Conservation (phyloP, 768 basidiomycete genomes). For the Agrocybe pediades region DNA sequence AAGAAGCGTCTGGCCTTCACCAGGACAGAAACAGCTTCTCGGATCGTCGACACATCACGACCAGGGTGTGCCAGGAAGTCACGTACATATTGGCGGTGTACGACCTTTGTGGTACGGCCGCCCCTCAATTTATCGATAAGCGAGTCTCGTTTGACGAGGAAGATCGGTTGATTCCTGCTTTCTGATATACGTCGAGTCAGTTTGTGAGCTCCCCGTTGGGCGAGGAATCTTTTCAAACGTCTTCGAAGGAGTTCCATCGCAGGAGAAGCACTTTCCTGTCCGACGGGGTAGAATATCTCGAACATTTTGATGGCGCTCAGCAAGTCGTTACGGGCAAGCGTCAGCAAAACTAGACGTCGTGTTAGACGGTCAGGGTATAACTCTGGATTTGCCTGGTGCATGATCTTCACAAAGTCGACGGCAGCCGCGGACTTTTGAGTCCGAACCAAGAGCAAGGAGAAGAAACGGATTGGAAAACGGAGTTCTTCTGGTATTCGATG, state of each 20-base stretch:
- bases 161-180: background rate
- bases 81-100: conserved; percentile 20
- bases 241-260: conserved; percentile 30
- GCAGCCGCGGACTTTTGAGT: conserved; percentile 37
- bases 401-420: conserved; percentile 39
- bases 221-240: conserved; percentile 30
- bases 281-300: conserved; percentile 17
- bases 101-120: conserved; percentile 13
- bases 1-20: conserved; percentile 41
- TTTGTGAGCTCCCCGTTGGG: conserved; percentile 30
- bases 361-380: conserved; percentile 45
- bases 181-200: background rate
- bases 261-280: conserved; percentile 11
- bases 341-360: conserved; percentile 35
- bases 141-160: conserved; percentile 19
- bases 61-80: conserved; percentile 25
- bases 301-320: conserved; percentile 33
- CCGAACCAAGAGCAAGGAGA: conserved; percentile 40
- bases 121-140: conserved; percentile 28
- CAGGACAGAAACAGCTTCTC: conserved; percentile 37
- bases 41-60: conserved; percentile 26
- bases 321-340: conserved; percentile 44
- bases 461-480: conserved; percentile 50
- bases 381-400: conserved; percentile 31
- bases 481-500: conserved; percentile 27